Evolutionary conservation across 352 stramenopile genomes (phyloP), one percentile per base, ranked within the genome.

Genomic region (Phytophthora colocasiae): DNA sequence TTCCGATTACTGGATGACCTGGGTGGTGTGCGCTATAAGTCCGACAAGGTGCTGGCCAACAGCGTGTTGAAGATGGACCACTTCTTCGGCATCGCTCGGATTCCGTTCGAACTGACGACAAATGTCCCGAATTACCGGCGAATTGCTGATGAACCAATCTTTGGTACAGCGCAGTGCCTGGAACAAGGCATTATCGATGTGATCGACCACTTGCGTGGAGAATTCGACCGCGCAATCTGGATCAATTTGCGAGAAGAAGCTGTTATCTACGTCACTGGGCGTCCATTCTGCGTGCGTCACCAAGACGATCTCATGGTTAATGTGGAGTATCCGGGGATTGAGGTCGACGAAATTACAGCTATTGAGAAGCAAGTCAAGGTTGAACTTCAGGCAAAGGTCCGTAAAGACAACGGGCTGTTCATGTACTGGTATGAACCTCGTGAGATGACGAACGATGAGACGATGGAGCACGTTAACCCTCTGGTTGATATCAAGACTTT

Each of bases 181-280:
- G 87, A 96, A 58, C 66, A 78, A 36, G 88, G 88, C 2, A 90
- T 96, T 27, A 53, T 68, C 1, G 87, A 95, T 40, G 86, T 95
- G 3, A 66, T 93, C 15, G 44, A 76, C 14, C 63, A 90, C 57
- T 73, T 93, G 48, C 68, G 77, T 24, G 58, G 58, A 3, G 71
- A 84, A 17, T 90, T 87, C 32, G 84, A 88, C 36, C 83, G 81
- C 24, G 85, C 82, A 7, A 93, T 96, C 22, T 97, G 90, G 90
- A 94, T 96, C 66, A 97, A 97, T 47, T 66, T 97, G 47, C 86
- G 91, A 4, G 90, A 97, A 69, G 91, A 97, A 73, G 89, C 89
- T n/a, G 80, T 97, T 10, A 81, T 97, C n/a, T 97, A 96, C 66
- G 91, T 97, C 12, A 81, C 71, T 39, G 90, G 89, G 4, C 80